Base-by-base conservation (phyloP, 352 stramenopile species). In the Globisporangium iwayamae region DNA sequence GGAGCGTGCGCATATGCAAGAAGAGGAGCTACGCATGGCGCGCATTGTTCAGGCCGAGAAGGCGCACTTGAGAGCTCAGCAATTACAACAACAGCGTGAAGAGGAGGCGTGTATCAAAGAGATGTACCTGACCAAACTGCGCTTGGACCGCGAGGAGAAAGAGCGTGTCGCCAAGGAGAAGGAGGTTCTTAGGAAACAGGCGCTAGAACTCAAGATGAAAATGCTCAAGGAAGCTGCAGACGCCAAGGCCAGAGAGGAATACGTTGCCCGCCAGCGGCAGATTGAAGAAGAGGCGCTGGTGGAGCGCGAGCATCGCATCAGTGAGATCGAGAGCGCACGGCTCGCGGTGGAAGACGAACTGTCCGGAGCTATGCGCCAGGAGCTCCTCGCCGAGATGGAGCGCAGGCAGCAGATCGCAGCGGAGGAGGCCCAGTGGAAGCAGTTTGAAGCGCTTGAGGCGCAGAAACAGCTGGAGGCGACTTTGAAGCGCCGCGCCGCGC, bases 151-250 rank as follows among this genome's bases (percentile, higher is more conserved):
- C 9, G 74, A 78, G 22, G 69, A 83, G 54, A 72, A 90, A 30
- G 74, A 78, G 50, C 69, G 52, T 0, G 52, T 73, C 38, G 76
- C 78, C 2, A 58, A 63, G 6, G 80, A 84, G 48, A 87, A 85
- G 39, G 83, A 89, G 3, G 57, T 54, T 2, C 69, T 60, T 5
- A 68, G 74, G 1, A 77, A 84, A 34, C 32, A 56, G 0, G 79
- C 74, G 38, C 70, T 81, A 32, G 80, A 91, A 34, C 57, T 34
- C 2, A 85, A 78, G 63, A 86, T 91, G 78, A 77, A 77, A 41
- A 77, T 70, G 18, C 66, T 90, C 13, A 91, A 91, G 41, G 77
- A 87, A 25, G 77, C 73, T 0, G 81, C 83, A 0, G 83, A 91
- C 50, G 69, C 75, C 2, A 75, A 90, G 28, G 77, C 79, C 0